phyloP scores from a whole-genome alignment of 139 green algal genomes.

The Gonium pectorale region DNA sequence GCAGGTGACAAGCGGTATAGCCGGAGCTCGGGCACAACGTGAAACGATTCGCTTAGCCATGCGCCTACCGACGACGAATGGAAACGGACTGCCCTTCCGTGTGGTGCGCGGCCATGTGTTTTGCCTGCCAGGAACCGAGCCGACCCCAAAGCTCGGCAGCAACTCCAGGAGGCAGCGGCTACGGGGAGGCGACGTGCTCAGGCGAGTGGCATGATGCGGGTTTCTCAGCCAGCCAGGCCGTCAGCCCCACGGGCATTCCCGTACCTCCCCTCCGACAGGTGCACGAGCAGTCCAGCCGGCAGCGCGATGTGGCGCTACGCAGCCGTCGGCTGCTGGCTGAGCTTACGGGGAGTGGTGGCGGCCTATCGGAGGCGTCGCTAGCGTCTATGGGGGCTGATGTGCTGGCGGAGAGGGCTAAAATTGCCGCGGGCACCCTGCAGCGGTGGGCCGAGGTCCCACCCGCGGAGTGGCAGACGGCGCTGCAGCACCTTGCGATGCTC shows the following conservation, averaged over 20 bases:
- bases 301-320: slow-evolving; percentile 26
- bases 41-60: too few species aligned
- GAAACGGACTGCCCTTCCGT: too few species aligned
- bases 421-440: not conserved
- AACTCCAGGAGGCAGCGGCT: slow-evolving; percentile 8
- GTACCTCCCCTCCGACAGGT: slow-evolving; percentile 1
- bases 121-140: not conserved
- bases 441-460: not conserved
- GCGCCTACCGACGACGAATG: too few species aligned
- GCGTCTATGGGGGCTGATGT: slow-evolving; percentile 14
- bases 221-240: too few species aligned
- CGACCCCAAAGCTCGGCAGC: not conserved
- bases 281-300: slow-evolving; percentile 13
- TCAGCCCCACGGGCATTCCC: too few species aligned
- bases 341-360: not conserved
- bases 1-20: too few species aligned
- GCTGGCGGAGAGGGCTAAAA: not conserved
- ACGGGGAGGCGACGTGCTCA: slow-evolving; percentile 8
- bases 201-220: too few species aligned
- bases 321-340: slow-evolving; percentile 19
- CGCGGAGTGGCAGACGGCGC: not conserved
- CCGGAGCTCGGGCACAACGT: too few species aligned
- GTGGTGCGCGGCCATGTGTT: too few species aligned
- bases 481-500: slow-evolving; percentile 20
- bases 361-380: not conserved